Evolutionary conservation across 352 stramenopile genomes (phyloP), one percentile per base, ranked within the genome.

Genomic region (Pythium utonaiense): DNA sequence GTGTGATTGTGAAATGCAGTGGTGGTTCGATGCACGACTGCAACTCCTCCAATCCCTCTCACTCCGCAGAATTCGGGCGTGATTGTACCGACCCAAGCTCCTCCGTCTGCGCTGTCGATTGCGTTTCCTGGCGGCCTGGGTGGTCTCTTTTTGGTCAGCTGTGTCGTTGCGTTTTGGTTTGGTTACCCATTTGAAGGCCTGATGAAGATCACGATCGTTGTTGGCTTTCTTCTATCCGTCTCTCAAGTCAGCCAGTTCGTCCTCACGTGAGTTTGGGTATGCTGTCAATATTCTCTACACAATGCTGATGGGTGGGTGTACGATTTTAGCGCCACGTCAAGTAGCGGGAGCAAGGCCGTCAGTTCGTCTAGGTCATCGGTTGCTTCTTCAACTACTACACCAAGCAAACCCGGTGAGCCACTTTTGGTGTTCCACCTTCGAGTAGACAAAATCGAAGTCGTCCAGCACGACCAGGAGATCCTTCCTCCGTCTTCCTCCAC

Each of bases 131-230:
- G 79, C 6, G 78, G 70, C 27, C 67, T 95, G 2, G 77, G 85
- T 16, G 81, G 76, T 0, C 60, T 95, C 10, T 95, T 91, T 42
- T 54, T 95, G 30, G 67, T 93, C 27, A 91, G 83, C 61, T 91
- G 80, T 22, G 51, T 89, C 22, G 66, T 95, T 10, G 87, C 85
- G 27, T 75, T 92, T 57, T 89, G 80, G 63, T 89, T 78, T 53
- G 75, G 76, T 17, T 70, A 77, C 33, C 78, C 83, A 25, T 93
- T 92, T 49, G 78, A 87, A 66, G 83, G 81, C 2, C 66, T 95
- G 49, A 95, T 93, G 85, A 85, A 95, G 67, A 77, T 95, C 57
- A 95, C 85, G 12, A 90, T 91, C 19, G 73, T 91, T n/a, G 75
- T 95, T 6, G 85, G 85, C 31, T 77, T 88, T 19, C 54, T 91